Evolutionary conservation across 2,329 filamentous ascomycete species (phyloP).

Genomic region (Biscogniauxia sp.): DNA sequence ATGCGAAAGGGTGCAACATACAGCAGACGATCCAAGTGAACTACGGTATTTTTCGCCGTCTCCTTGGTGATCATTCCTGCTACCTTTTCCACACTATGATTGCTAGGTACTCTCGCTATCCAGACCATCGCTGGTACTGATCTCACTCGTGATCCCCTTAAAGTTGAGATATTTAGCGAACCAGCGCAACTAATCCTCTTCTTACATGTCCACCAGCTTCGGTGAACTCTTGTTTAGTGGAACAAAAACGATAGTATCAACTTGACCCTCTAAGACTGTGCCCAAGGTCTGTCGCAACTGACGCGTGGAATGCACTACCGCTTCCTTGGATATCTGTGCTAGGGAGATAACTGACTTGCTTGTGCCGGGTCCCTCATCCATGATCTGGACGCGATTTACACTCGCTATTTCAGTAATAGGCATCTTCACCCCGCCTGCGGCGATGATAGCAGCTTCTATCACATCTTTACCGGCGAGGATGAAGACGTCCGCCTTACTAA

Average conservation of each 20-base stretch:
- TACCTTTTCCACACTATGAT: slow-evolving; percentile 32
- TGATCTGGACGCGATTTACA: slow-evolving; percentile 24
- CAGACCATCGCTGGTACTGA: slow-evolving; percentile 32
- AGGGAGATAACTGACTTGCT: slow-evolving; percentile 8
- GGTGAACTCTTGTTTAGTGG: slow-evolving; percentile 35
- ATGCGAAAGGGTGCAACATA: slow-evolving; percentile 11
- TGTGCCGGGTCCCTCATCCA: slow-evolving; percentile 26
- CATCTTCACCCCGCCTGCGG: slow-evolving; percentile 21
- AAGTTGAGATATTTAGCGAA: slow-evolving; percentile 34
- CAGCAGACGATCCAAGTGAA: slow-evolving; percentile 28
- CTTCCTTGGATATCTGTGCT: slow-evolving; percentile 25
- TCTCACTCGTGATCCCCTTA: slow-evolving; percentile 31
- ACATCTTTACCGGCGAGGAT: slow-evolving; percentile 30
- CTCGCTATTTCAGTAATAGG: slow-evolving; percentile 16
- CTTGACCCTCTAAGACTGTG: slow-evolving; percentile 25
- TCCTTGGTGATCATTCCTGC: slow-evolving; percentile 27
- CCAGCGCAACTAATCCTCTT: slow-evolving; percentile 36
- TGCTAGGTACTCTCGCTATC: slow-evolving; percentile 33
- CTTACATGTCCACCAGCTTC: slow-evolving; percentile 34
- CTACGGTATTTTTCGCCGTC: slow-evolving; percentile 25
- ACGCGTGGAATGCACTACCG: slow-evolving; percentile 26
- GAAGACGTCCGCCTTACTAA: slow-evolving; percentile 27
- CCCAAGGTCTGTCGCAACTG: slow-evolving; percentile 29
- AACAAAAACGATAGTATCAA: slow-evolving; percentile 34
- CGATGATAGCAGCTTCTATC: slow-evolving; percentile 21